These are phyloP conservation scores for Heteromeles arbutifolia DNA, from an alignment of 306 rosid species.

Conservation along the genomic window DNA sequence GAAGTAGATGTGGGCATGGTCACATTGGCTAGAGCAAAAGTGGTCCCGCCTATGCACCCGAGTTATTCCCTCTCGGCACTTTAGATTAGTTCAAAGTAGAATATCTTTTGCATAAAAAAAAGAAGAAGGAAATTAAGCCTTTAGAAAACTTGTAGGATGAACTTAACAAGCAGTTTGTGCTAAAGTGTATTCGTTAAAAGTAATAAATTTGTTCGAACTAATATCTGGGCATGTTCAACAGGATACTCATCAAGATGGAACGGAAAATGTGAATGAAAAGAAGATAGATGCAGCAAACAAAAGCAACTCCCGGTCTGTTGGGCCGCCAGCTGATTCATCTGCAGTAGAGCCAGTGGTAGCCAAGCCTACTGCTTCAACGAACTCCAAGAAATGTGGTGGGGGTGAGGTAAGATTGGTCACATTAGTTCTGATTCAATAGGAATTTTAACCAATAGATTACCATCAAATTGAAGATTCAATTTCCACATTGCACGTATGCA, in stretches of 20 bases:
- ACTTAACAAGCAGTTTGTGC: neutral
- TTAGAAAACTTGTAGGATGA: neutral
- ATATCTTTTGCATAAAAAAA: no score
- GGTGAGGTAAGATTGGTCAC: constrained; percentile 55
- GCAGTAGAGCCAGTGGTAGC: neutral
- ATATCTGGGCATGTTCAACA: constrained; percentile 24
- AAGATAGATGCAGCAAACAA: constrained; percentile 7
- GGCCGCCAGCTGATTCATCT: constrained; percentile 8
- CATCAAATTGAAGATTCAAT: neutral
- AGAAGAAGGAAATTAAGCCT: neutral
- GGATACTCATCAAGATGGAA: constrained; percentile 37
- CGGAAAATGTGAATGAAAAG: constrained; percentile 42
- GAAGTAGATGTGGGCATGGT: neutral
- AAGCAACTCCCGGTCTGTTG: constrained; percentile 8
- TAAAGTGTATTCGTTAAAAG: neutral
- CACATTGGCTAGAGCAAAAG: neutral
- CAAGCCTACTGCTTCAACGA: constrained; percentile 13
- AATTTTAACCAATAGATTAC: neutral
- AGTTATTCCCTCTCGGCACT: neutral
- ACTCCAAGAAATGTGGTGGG: constrained; percentile 47
- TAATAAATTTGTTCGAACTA: neutral
- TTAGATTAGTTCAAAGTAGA: neutral
- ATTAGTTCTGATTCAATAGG: neutral
- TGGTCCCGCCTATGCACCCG: neutral
- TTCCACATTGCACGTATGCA: neutral